Percentiles rank a stretch among this genome's conserved stretches.
Evolutionary conservation across 2,329 filamentous ascomycete species (phyloP).

Genomic region (Sordariomycetes sp.): DNA sequence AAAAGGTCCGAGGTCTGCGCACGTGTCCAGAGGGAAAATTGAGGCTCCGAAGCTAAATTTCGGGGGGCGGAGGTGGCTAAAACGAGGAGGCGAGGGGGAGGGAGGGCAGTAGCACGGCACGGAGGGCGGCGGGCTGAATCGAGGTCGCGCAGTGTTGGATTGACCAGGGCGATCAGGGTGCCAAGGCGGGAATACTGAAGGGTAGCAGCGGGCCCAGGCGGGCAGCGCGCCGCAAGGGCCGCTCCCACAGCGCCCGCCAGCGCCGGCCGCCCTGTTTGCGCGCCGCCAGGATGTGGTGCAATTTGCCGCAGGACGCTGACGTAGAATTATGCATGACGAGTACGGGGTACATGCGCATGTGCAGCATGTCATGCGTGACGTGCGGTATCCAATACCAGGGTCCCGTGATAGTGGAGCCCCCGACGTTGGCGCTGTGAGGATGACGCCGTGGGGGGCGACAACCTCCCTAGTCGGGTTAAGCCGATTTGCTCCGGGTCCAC

Average conservation of each 20-base stretch:
- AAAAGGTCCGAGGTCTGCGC: background rate
- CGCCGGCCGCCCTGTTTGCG: background rate
- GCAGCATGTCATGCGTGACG: background rate
- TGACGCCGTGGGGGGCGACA: background rate
- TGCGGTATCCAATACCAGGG: background rate
- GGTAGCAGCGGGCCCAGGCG: background rate
- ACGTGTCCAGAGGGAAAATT: background rate
- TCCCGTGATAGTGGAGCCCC: background rate
- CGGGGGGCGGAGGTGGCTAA: background rate
- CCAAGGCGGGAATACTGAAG: background rate
- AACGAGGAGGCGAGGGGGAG: background rate
- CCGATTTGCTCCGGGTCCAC: background rate
- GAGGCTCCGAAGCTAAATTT: background rate
- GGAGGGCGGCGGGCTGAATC: background rate
- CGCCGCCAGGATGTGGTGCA: background rate
- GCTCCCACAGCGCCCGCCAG: background rate
- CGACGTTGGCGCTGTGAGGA: background rate
- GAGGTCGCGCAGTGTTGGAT: background rate
- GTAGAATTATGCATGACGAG: background rate
- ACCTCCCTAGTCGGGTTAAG: background rate
- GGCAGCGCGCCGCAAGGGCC: background rate
- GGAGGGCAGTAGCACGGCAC: too few relatives aligned
- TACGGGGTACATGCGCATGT: background rate
- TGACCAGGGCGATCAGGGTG: background rate
- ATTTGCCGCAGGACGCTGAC: background rate